These are phyloP conservation scores for Termitomyces sp. DNA, from an alignment of 768 basidiomycete species.

Conservation along the genomic window DNA sequence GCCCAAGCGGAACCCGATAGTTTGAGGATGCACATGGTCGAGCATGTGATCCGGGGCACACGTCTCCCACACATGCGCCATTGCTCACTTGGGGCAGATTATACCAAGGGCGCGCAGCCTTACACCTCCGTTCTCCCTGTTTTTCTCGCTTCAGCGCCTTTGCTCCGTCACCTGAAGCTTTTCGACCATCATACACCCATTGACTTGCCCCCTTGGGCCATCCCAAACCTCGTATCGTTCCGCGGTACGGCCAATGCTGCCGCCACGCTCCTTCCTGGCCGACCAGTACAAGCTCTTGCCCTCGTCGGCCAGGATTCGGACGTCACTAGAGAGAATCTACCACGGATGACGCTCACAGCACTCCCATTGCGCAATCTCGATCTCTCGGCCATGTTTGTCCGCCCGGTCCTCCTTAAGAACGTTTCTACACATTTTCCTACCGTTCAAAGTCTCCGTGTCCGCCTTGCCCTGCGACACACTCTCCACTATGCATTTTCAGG, in stretches of 20 bases:
- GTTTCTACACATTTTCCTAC: slow-evolving; percentile 46
- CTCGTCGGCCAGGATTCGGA: slow-evolving; percentile 55
- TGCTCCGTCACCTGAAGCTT: slow-evolving; percentile 41
- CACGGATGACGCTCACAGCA: slow-evolving; percentile 41
- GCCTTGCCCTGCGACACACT: slow-evolving; percentile 59
- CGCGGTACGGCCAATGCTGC: slow-evolving; percentile 58
- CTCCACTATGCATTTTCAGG: slow-evolving; percentile 60
- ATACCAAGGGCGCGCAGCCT: slow-evolving; percentile 35
- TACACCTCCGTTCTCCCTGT: slow-evolving; percentile 33
- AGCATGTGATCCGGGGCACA: slow-evolving; percentile 34
- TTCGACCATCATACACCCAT: slow-evolving; percentile 41
- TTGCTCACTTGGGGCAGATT: slow-evolving; percentile 42
- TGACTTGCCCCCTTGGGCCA: slow-evolving; percentile 33
- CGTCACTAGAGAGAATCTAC: slow-evolving; percentile 47
- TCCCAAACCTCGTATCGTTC: slow-evolving; percentile 49
- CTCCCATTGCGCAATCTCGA: slow-evolving; percentile 51
- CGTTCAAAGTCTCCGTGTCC: slow-evolving; percentile 47
- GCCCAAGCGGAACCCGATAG: slow-evolving; percentile 2
- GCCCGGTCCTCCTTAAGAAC: slow-evolving; percentile 51
- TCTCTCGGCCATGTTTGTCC: slow-evolving; percentile 54
- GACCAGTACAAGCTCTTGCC: slow-evolving; percentile 51
- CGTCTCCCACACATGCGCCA: slow-evolving; percentile 35
- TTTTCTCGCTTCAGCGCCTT: slow-evolving; percentile 38
- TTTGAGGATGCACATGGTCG: slow-evolving; percentile 35
- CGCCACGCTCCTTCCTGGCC: slow-evolving; percentile 53